phyloP scores from a whole-genome alignment of 1,284 basidiomycete genomes.

The Trichosporon ovoides region DNA sequence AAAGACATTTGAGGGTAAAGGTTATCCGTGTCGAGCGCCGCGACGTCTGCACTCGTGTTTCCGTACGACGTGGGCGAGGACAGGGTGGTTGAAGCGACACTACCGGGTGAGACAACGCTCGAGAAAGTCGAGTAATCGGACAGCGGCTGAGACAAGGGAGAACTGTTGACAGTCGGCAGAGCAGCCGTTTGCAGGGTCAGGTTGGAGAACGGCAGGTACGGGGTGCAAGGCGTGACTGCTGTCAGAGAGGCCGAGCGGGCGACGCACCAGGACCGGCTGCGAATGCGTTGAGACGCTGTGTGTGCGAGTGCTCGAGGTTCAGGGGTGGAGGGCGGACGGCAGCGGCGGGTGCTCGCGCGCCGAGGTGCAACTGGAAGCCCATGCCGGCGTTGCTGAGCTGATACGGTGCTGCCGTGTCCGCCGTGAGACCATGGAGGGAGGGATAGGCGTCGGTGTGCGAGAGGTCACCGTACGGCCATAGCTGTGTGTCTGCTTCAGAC shows the following conservation, averaged over 20 bases:
- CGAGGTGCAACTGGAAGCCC: no score
- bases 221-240: not conserved
- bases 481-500: not conserved
- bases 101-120: not conserved
- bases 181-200: not conserved
- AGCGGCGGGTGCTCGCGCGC: not conserved
- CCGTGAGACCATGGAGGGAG: not conserved
- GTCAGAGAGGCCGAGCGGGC: no score
- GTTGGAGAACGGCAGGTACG: not conserved
- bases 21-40: not conserved
- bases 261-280: not conserved
- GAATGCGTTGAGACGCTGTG: not conserved
- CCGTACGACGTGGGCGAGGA: not conserved
- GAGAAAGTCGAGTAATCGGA: not conserved
- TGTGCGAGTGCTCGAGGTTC: not conserved
- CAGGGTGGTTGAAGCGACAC: not conserved
- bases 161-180: not conserved
- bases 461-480: not conserved
- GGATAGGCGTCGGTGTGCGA: slow-evolving; percentile 1
- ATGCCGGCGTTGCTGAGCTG: not conserved
- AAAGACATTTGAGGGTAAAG: not conserved
- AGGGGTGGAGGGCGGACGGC: not conserved
- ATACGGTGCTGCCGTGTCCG: not conserved
- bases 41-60: not conserved
- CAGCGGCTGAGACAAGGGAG: not conserved